Evolutionary conservation across 352 stramenopile genomes (phyloP).

Genomic region (Phytophthora parvispora): DNA sequence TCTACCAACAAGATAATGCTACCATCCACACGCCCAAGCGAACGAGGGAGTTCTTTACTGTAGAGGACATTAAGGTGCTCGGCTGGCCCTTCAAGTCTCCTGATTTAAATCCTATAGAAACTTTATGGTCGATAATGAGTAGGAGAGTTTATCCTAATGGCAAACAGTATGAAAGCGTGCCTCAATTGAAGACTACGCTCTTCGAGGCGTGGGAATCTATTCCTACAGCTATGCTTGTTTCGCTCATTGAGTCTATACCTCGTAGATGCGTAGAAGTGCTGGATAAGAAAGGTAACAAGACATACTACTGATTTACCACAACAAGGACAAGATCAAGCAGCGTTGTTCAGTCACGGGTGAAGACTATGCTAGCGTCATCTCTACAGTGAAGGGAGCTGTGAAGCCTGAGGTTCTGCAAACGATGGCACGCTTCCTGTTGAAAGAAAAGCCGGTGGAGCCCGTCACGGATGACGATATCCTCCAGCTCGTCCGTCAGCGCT

Average conservation of each 20-base stretch:
- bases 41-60: too few relatives aligned
- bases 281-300: slow-evolving; percentile 25
- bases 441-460: slow-evolving; percentile 7
- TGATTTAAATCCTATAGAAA: slow-evolving; percentile 3
- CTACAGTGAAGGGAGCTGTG: slow-evolving; percentile 20
- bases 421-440: slow-evolving; percentile 19
- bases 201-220: slow-evolving; percentile 4
- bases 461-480: slow-evolving; percentile 22
- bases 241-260: slow-evolving; percentile 17
- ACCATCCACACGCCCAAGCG: background rate
- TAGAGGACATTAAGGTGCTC: background rate
- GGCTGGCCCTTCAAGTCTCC: background rate
- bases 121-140: slow-evolving; percentile 17
- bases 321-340: slow-evolving; percentile 16
- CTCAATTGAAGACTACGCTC: slow-evolving; percentile 1
- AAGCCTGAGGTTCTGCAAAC: slow-evolving; percentile 23
- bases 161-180: slow-evolving; percentile 12
- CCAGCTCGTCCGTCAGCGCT: slow-evolving; percentile 7
- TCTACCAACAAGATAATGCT: background rate
- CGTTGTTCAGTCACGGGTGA: slow-evolving; percentile 24
- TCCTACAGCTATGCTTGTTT: background rate
- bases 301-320: slow-evolving; percentile 27
- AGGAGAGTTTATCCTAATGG: slow-evolving; percentile 22
- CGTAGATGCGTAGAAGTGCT: slow-evolving; percentile 17
- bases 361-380: slow-evolving; percentile 12